Conservation (phyloP, 2,329 filamentous ascomycete genomes). For the Ascochyta clinopodiicola region DNA sequence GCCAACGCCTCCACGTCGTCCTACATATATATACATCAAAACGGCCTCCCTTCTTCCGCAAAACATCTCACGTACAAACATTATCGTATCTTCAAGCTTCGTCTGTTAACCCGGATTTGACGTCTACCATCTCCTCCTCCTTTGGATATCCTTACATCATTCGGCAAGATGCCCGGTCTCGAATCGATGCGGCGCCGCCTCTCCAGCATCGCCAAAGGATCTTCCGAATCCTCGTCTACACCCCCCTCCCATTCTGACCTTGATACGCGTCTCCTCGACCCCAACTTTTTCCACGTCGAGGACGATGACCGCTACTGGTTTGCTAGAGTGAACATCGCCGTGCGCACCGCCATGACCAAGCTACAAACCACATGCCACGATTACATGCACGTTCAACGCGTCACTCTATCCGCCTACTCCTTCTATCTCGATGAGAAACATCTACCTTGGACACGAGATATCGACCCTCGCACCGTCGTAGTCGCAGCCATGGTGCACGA, state of each 20-base stretch:
- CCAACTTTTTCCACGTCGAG: constrained; percentile 21
- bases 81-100: background rate
- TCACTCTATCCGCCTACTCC: constrained; percentile 70
- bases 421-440: constrained; percentile 62
- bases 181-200: constrained; percentile 21
- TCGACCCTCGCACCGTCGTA: constrained; percentile 65
- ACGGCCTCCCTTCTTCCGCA: background rate
- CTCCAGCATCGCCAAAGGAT: constrained; percentile 11
- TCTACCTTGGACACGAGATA: constrained; percentile 29
- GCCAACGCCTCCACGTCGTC: background rate
- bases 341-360: constrained; percentile 65
- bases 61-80: background rate
- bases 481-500: constrained; percentile 73
- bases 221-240: background rate
- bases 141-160: background rate
- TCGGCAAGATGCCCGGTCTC: constrained; percentile 11
- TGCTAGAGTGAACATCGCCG: constrained; percentile 37
- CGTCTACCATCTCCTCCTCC: too few species aligned
- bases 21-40: background rate
- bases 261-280: constrained; percentile 17
- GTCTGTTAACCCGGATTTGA: too few species aligned
- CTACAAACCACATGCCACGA: constrained; percentile 79
- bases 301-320: constrained; percentile 21
- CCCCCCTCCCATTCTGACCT: constrained; percentile 2
- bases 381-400: constrained; percentile 80